phyloP scores from a whole-genome alignment of 2,329 filamentous ascomycete genomes.

The Cryphonectria radicalis region DNA sequence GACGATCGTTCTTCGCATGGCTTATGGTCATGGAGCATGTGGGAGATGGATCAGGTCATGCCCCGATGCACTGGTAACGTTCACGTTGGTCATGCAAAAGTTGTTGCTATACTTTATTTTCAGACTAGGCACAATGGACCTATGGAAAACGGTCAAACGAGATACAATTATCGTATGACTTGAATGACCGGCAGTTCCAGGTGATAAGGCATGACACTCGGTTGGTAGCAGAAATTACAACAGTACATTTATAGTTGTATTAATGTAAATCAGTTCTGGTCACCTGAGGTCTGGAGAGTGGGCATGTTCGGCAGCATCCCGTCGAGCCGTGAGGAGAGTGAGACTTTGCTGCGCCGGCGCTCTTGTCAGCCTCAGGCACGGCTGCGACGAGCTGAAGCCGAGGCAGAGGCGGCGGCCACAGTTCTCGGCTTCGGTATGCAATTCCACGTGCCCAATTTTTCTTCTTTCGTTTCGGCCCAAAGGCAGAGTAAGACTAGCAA shows the following conservation, averaged over 20 bases:
- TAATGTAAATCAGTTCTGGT: background rate
- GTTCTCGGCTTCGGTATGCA: background rate
- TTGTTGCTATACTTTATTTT: background rate
- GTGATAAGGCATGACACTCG: background rate
- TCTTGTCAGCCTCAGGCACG: background rate
- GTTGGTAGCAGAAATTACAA: background rate
- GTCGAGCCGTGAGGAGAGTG: background rate
- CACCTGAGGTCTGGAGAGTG: background rate
- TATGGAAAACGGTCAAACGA: background rate
- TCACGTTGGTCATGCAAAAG: background rate
- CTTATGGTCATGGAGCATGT: background rate
- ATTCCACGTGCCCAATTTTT: background rate
- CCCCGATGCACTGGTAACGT: background rate
- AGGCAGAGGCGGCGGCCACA: background rate
- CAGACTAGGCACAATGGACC: background rate
- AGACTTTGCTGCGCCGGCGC: background rate
- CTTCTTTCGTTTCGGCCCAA: background rate
- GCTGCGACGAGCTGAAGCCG: background rate
- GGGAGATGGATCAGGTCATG: background rate
- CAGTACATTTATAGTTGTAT: background rate
- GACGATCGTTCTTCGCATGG: background rate
- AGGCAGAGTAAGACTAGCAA: background rate
- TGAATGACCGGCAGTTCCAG: background rate
- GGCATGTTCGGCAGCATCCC: background rate
- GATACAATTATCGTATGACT: background rate